A percentile compares a stretch with the other conserved stretches of the same genome.
phyloP scores from a whole-genome alignment of 1,284 basidiomycete species.

The Termitomyces sp. region DNA sequence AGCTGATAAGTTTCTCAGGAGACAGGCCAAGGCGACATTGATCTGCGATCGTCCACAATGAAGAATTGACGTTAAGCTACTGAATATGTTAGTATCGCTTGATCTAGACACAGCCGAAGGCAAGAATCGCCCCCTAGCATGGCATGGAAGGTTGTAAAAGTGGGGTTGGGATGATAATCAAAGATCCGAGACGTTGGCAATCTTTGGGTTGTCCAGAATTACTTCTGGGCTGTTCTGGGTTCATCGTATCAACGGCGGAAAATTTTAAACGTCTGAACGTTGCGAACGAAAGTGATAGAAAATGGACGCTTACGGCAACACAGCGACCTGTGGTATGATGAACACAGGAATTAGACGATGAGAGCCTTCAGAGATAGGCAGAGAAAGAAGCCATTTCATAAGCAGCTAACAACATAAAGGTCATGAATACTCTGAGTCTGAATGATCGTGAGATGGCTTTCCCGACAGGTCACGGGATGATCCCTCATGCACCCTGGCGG shows the following conservation, averaged over 20 bases:
- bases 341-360: not conserved
- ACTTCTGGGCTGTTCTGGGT: not conserved
- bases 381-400: slow-evolving; percentile 10
- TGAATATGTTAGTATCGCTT: not conserved
- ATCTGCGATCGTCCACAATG: not conserved
- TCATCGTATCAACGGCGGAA: not conserved
- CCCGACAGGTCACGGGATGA: slow-evolving; percentile 4
- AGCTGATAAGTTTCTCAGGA: not conserved
- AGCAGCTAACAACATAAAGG: slow-evolving; percentile 8
- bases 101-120: not conserved
- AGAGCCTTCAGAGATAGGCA: not conserved
- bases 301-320: not conserved
- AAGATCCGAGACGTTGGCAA: slow-evolving; percentile 8
- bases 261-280: not conserved
- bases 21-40: not conserved
- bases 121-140: not conserved
- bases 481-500: slow-evolving; percentile 5
- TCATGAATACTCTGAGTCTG: slow-evolving; percentile 12
- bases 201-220: not conserved
- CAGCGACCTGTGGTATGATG: not conserved
- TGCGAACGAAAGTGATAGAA: not conserved
- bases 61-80: not conserved
- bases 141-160: not conserved
- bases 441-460: slow-evolving; percentile 11
- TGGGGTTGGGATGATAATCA: slow-evolving; percentile 3